Percentiles rank a stretch among this genome's conserved stretches.
Conservation (phyloP, 148 eudicot species). For the Heliamphora exappendiculata region DNA sequence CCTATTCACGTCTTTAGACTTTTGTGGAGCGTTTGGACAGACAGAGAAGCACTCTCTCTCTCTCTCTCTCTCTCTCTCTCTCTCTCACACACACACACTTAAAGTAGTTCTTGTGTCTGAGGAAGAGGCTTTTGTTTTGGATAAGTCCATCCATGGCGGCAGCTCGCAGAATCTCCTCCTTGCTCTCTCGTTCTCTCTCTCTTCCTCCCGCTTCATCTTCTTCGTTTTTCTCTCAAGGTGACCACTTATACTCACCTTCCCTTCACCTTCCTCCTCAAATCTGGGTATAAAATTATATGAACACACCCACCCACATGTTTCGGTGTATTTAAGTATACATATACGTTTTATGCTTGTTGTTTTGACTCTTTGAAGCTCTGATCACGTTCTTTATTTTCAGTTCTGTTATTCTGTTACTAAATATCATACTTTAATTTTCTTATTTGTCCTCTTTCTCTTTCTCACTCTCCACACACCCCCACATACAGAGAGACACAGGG, state of each 20-base stretch:
- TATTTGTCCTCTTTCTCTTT: background rate
- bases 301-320: background rate
- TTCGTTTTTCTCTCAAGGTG: conserved; percentile 28
- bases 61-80: too few species aligned
- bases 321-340: too few species aligned
- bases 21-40: too few species aligned
- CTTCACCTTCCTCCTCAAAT: background rate
- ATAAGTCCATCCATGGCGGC: conserved; percentile 29
- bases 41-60: too few species aligned
- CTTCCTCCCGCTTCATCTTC: conserved; percentile 22
- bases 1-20: too few species aligned
- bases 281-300: background rate
- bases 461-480: background rate
- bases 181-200: conserved; percentile 53
- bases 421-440: background rate
- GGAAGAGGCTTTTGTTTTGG: background rate
- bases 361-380: background rate
- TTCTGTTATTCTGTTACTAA: background rate
- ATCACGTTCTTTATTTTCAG: background rate
- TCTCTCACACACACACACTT: too few species aligned
- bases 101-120: too few species aligned
- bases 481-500: background rate
- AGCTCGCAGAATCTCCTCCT: conserved; percentile 52
- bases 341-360: background rate
- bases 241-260: background rate